Conservation (phyloP, 176 grass and related monocot genomes). For the Zea luxurians region DNA sequence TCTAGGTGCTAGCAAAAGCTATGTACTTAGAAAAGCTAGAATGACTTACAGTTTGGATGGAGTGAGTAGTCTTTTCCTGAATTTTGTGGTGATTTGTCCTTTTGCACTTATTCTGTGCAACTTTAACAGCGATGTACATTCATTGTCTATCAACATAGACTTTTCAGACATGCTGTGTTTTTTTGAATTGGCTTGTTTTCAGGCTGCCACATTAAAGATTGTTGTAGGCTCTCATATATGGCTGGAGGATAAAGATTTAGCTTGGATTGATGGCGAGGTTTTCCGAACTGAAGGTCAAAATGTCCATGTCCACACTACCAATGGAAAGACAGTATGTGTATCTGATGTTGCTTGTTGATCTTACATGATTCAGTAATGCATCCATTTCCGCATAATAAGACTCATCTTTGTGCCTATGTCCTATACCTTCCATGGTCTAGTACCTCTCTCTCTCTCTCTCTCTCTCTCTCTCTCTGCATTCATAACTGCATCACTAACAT, state of each 20-base stretch:
- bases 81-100: slow-evolving; percentile 1
- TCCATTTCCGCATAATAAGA: not conserved
- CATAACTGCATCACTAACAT: not conserved
- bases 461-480: not conserved
- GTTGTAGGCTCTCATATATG: slow-evolving; percentile 91
- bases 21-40: not conserved
- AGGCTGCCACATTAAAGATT: slow-evolving; percentile 63
- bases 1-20: not conserved
- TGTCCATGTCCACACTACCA: slow-evolving; percentile 65
- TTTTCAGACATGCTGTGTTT: slow-evolving; percentile 18
- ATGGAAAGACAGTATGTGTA: slow-evolving; percentile 78
- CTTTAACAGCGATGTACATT: slow-evolving; percentile 14
- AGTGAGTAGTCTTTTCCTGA: not conserved
- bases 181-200: slow-evolving; percentile 27
- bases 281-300: slow-evolving; percentile 60
- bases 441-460: not conserved
- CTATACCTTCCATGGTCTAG: slow-evolving; percentile 10
- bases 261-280: slow-evolving; percentile 95
- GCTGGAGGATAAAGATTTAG: slow-evolving; percentile 66
- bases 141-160: slow-evolving; percentile 4
- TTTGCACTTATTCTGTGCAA: not conserved
- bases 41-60: not conserved
- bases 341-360: not conserved
- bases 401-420: not conserved
- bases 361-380: not conserved